A percentile compares a stretch with the other conserved stretches of the same genome.
Conservation (phyloP, 208 protist species). For the Balamuthia mandrillaris region DNA sequence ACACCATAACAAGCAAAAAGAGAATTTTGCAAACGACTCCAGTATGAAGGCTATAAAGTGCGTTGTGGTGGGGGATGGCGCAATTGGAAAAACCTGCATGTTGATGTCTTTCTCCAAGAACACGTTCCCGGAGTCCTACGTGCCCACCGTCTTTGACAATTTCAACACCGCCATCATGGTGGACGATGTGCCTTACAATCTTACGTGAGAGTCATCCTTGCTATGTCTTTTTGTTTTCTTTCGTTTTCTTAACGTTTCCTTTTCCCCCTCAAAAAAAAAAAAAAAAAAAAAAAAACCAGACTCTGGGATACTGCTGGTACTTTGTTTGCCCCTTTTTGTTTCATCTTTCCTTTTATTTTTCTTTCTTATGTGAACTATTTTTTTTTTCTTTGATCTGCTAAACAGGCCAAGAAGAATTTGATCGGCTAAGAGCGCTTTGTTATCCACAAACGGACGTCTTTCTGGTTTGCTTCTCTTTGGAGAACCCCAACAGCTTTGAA, state of each 20-base stretch:
- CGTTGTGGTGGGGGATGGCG: constrained; percentile 33
- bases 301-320: constrained; percentile 5
- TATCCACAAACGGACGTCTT: constrained; percentile 79
- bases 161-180: constrained; percentile 38
- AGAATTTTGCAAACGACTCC: neutral
- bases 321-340: neutral
- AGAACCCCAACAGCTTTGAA: constrained; percentile 62
- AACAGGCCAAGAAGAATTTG: constrained; percentile 1
- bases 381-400: neutral
- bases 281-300: too few species aligned
- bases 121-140: constrained; percentile 35
- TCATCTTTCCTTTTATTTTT: too few species aligned
- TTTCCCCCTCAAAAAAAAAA: too few species aligned
- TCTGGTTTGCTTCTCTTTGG: constrained; percentile 79
- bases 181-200: constrained; percentile 30
- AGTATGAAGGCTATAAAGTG: constrained; percentile 40
- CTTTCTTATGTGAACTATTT: neutral
- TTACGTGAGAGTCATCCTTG: too few species aligned
- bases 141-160: constrained; percentile 44
- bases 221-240: too few species aligned
- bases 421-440: constrained; percentile 80
- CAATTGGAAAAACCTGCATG: constrained; percentile 32
- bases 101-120: constrained; percentile 30
- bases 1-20: too few species aligned
- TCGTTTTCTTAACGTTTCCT: too few species aligned